These are phyloP conservation scores for Ustilaginoidea virens DNA, from an alignment of 2,329 filamentous ascomycete genomes.

Conservation along the genomic window DNA sequence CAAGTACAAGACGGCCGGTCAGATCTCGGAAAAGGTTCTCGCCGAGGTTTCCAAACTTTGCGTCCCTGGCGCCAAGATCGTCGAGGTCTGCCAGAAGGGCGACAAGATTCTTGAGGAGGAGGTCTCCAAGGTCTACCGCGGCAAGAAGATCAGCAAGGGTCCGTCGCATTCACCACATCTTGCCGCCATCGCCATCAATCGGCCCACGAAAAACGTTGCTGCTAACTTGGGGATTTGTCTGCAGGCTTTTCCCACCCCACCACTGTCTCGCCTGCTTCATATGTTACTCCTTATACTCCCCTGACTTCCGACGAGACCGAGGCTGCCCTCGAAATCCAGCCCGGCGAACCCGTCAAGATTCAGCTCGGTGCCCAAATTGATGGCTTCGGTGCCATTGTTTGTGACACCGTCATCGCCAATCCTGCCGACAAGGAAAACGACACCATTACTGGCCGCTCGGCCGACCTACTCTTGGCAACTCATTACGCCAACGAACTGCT, in stretches of 20 bases:
- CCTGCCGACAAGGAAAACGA: conserved; percentile 44
- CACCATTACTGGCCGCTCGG: conserved; percentile 58
- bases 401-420: conserved; percentile 71
- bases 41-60: conserved; percentile 63
- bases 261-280: conserved; percentile 84
- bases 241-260: conserved; percentile 82
- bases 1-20: conserved; percentile 95
- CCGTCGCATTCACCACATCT: too few species aligned
- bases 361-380: conserved; percentile 98
- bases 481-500: conserved; percentile 94
- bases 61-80: conserved; percentile 77
- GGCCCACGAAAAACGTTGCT: conserved; percentile 1
- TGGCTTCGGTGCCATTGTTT: conserved; percentile 91
- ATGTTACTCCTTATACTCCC: conserved; percentile 93
- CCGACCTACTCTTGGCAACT: conserved; percentile 79
- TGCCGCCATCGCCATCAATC: too few species aligned
- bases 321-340: conserved; percentile 63
- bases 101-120: conserved; percentile 93
- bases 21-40: conserved; percentile 92
- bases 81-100: conserved; percentile 88
- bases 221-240: conserved; percentile 1
- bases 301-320: conserved; percentile 76
- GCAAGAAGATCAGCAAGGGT: conserved; percentile 95
- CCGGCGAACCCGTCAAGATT: conserved; percentile 85
- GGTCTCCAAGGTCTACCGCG: conserved; percentile 89